Evolutionary conservation across 352 stramenopile genomes (phyloP).

Genomic region (Globisporangium sylvaticum): DNA sequence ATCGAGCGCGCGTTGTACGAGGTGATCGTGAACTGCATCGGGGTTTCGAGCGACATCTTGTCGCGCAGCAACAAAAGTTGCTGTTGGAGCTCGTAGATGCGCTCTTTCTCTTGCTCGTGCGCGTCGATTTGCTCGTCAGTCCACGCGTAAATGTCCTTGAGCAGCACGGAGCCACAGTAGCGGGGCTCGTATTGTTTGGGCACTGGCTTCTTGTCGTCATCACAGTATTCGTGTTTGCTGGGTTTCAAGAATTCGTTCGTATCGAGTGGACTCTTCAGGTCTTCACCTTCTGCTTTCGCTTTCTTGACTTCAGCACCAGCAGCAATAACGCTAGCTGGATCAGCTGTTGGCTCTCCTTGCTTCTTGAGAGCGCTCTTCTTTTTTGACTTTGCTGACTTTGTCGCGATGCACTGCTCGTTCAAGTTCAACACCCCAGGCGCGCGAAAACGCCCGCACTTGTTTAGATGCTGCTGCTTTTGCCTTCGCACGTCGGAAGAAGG

Average conservation of each 20-base stretch:
- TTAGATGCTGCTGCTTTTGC: neutral
- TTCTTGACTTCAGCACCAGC: neutral
- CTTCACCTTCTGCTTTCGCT: no score
- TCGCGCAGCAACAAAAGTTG: conserved; percentile 28
- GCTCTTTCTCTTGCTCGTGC: conserved; percentile 40
- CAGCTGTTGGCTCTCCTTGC: neutral
- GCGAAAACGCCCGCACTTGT: conserved; percentile 3
- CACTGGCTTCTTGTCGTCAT: neutral
- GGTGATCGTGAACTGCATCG: neutral
- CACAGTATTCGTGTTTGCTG: no score
- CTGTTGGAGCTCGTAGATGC: conserved; percentile 36
- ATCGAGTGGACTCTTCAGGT: neutral
- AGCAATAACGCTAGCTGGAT: neutral
- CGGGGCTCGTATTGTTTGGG: neutral
- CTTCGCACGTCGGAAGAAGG: neutral
- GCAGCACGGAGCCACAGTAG: neutral
- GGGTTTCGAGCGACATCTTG: conserved; percentile 19
- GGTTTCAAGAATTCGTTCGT: neutral
- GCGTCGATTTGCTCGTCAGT: conserved; percentile 43
- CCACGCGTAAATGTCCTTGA: conserved; percentile 41
- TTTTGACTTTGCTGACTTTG: neutral
- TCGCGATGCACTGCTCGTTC: neutral
- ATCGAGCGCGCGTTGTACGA: conserved; percentile 9
- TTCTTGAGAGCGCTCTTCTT: neutral
- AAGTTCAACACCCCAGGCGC: conserved; percentile 8